phyloP scores from a whole-genome alignment of 352 stramenopile species.

The Phytopythium vexans region DNA sequence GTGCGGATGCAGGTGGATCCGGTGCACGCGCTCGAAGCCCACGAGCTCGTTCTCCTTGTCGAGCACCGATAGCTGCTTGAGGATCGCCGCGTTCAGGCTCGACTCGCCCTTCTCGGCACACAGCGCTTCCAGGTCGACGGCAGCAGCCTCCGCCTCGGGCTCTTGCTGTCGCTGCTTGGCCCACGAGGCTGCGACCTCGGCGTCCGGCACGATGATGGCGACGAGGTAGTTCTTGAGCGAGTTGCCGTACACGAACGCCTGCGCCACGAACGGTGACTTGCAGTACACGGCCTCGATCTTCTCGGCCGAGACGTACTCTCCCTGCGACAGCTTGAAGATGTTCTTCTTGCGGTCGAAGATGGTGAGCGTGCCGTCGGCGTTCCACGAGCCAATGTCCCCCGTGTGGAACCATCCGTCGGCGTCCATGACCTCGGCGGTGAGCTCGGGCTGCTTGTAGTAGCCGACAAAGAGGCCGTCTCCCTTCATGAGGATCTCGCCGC shows the following conservation, averaged over 20 bases:
- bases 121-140: slow-evolving; percentile 20
- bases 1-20: slow-evolving; percentile 82
- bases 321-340: slow-evolving; percentile 90
- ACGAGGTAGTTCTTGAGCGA: slow-evolving; percentile 91
- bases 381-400: slow-evolving; percentile 92
- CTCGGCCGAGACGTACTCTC: slow-evolving; percentile 94
- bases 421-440: slow-evolving; percentile 86
- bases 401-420: slow-evolving; percentile 93
- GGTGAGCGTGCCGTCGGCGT: slow-evolving; percentile 83
- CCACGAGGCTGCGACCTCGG: slow-evolving; percentile 47
- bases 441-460: slow-evolving; percentile 92
- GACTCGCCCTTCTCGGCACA: slow-evolving; percentile 21
- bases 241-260: slow-evolving; percentile 94
- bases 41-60: slow-evolving; percentile 55
- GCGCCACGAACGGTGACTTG: slow-evolving; percentile 87
- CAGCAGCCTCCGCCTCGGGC: slow-evolving; percentile 19
- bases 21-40: slow-evolving; percentile 92
- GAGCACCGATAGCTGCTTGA: slow-evolving; percentile 38
- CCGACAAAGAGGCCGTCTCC: slow-evolving; percentile 77
- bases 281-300: slow-evolving; percentile 94
- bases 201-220: slow-evolving; percentile 84
- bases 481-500: slow-evolving; percentile 39
- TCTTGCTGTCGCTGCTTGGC: slow-evolving; percentile 22
- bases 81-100: slow-evolving; percentile 24
- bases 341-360: slow-evolving; percentile 91